Evolutionary conservation across 305 asterid species (phyloP).

Genomic region (Ajuga reptans): DNA sequence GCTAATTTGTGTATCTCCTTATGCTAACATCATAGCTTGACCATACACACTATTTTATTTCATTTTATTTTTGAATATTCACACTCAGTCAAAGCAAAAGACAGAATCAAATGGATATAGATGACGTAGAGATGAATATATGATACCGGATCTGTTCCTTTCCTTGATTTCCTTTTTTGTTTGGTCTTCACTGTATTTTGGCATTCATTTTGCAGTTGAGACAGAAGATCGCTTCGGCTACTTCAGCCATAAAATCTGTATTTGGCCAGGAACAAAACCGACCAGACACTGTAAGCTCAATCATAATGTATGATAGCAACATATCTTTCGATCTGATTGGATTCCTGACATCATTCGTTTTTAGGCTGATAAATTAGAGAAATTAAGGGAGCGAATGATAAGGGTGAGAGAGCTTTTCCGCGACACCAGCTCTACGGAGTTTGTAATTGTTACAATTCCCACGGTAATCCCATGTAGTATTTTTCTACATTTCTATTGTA

Average conservation of each 20-base stretch:
- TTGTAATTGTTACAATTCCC: constrained; percentile 88
- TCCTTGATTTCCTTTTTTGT: not conserved
- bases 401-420: constrained; percentile 97
- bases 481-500: not conserved
- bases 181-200: not conserved
- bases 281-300: constrained; percentile 58
- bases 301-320: constrained; percentile 13
- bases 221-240: constrained; percentile 84
- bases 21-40: too few species aligned
- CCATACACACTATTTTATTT: too few species aligned
- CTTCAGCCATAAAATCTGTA: constrained; percentile 92
- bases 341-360: constrained; percentile 14
- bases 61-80: too few species aligned
- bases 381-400: constrained; percentile 86
- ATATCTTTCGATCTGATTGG: constrained; percentile 17
- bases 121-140: not conserved
- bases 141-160: not conserved
- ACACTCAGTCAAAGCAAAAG: too few species aligned
- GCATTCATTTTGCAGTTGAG: constrained; percentile 53
- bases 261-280: constrained; percentile 72
- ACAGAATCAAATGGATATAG: not conserved
- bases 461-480: constrained; percentile 60
- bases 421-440: constrained; percentile 75
- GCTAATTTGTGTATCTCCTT: too few species aligned
- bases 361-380: constrained; percentile 88